Base-by-base conservation (phyloP, 129 eudicot species). In the Flaveria linearis region DNA sequence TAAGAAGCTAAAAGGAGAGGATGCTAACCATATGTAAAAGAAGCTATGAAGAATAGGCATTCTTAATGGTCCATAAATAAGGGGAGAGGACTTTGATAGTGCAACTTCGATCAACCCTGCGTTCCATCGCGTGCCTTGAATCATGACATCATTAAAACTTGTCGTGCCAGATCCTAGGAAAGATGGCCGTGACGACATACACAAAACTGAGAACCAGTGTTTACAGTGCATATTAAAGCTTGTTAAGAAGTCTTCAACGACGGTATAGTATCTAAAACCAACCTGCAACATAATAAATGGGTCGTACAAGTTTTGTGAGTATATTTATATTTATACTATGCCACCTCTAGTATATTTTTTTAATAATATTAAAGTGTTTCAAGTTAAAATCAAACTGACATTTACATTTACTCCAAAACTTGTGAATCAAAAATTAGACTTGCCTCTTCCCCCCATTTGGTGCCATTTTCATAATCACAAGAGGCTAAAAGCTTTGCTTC, bases 401-500 rank as follows among this genome's bases (percentile, higher is more conserved):
- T 45, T 10, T 45, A 12, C 49, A 10, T 45, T 9, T 45, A 9
- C 10, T 10, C 12, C 49, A 10, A 45, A 45, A 45, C 13, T 45
- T 45, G 11, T 45, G 22, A 52, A 52, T 52, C 57, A 16, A 51
- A 51, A 51, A 8, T 36, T 36, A 12, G 3, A 81, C 86, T 86
- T 80, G 68, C 95, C 76, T 86, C 89, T 76, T 80, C 50, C 20
- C 95, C 95, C 95, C 95, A 89, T 82, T 69, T 73, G 3, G 95
- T 86, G 83, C 80, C 60, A 3, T 81, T 39, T 49, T 89, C 96
- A 60, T 50, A 87, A 16, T 77, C 51, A 76, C 96, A 89, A 5
- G 92, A 80, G 25, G 90, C 87, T 18, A 89, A 75, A 20, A 49
- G 28, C 49, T 69, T 75, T 50, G 91, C 89, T 76, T 89, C 95